Conservation (phyloP, 495 filamentous ascomycete genomes). For the Evernia prunastri region DNA sequence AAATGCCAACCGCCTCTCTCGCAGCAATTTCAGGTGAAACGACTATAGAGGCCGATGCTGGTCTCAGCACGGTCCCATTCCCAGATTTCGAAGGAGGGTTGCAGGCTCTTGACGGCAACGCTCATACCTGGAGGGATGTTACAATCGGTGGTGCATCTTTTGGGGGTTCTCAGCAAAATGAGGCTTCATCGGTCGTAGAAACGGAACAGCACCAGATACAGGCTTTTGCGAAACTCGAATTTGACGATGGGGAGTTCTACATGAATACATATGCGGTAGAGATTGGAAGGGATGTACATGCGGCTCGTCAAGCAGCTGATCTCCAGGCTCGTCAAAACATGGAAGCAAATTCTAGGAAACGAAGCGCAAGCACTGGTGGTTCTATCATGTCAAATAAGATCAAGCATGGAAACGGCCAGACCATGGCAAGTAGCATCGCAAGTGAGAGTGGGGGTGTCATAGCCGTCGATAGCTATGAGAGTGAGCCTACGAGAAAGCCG, state of each 20-base stretch:
- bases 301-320: constrained; percentile 46
- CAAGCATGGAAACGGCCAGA: constrained; percentile 41
- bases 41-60: background rate
- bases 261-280: constrained; percentile 61
- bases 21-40: background rate
- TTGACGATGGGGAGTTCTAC: constrained; percentile 66
- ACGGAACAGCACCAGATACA: constrained; percentile 45
- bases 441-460: constrained; percentile 57
- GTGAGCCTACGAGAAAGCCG: constrained; percentile 23
- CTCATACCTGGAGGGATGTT: background rate
- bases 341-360: constrained; percentile 36
- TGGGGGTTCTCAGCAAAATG: constrained; percentile 10
- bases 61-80: background rate
- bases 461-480: constrained; percentile 45
- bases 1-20: background rate
- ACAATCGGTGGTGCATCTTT: constrained; percentile 2
- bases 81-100: background rate
- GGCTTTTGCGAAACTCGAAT: constrained; percentile 65
- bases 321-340: constrained; percentile 40
- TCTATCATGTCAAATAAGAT: constrained; percentile 33
- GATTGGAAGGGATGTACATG: constrained; percentile 58
- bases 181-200: constrained; percentile 34
- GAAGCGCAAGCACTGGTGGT: constrained; percentile 38
- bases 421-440: constrained; percentile 46
- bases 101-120: background rate